Evolutionary conservation across 2,329 filamentous ascomycete genomes (phyloP).

Genomic region (Pezicula neosporulosa): DNA sequence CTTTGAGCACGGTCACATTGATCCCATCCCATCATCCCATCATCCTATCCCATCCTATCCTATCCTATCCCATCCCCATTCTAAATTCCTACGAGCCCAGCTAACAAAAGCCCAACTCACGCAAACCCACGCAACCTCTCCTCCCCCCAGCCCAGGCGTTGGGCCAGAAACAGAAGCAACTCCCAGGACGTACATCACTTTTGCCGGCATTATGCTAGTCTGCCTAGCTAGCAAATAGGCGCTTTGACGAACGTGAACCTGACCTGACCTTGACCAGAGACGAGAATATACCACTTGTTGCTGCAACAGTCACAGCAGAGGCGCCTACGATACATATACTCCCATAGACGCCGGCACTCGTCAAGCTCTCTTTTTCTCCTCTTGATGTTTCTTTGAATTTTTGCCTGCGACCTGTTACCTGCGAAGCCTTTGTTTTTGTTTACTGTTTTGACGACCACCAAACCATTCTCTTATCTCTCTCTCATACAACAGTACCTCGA

Average conservation of each 20-base stretch:
- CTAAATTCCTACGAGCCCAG: no score
- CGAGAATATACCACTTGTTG: background rate
- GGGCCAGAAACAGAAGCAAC: no score
- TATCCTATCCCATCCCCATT: no score
- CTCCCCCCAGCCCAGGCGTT: no score
- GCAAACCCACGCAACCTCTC: no score
- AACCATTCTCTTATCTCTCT: constrained; percentile 8
- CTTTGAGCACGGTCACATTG: no score
- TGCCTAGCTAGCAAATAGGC: constrained; percentile 13
- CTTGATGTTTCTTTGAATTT: constrained; percentile 21
- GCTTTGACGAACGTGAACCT: constrained; percentile 18
- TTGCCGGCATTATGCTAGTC: constrained; percentile 18
- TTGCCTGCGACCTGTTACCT: constrained; percentile 15
- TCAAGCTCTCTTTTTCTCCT: constrained; percentile 9
- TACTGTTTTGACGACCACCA: constrained; percentile 18
- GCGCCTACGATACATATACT: constrained; percentile 26
- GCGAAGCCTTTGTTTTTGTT: constrained; percentile 8
- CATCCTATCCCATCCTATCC: no score
- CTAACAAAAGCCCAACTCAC: no score
- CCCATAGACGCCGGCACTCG: constrained; percentile 23
- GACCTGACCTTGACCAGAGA: background rate
- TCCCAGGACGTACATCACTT: background rate
- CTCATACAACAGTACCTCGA: constrained; percentile 4
- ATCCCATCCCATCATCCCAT: no score
- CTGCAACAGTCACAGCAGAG: background rate